Evolutionary conservation across 202 grass and related monocot genomes (phyloP).

Genomic region (Hordeum pubiflorum): DNA sequence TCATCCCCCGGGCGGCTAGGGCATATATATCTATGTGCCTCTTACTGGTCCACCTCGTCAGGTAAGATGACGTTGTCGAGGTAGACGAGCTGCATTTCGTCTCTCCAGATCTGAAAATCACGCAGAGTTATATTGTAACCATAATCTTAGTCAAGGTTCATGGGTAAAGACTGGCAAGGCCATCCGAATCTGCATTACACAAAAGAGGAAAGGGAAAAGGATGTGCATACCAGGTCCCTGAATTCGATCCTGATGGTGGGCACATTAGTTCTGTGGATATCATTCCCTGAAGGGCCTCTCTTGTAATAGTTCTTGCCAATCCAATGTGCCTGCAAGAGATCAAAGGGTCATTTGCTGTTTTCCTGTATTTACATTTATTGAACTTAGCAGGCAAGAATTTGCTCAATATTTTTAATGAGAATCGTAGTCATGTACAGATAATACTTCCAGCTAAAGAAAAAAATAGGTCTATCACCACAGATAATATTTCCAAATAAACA

Average conservation of each 20-base stretch:
- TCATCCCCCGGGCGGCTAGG: neutral
- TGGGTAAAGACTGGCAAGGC: neutral
- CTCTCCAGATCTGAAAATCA: conserved; percentile 85
- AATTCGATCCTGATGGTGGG: conserved; percentile 92
- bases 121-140: neutral
- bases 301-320: conserved; percentile 88
- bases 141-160: neutral
- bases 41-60: conserved; percentile 64
- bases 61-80: conserved; percentile 62
- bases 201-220: neutral
- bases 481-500: neutral
- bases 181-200: neutral
- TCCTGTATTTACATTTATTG: neutral
- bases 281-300: conserved; percentile 71
- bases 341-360: neutral
- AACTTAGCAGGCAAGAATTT: conserved; percentile 12
- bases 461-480: neutral
- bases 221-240: conserved; percentile 58
- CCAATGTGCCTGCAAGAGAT: conserved; percentile 73
- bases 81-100: conserved; percentile 86
- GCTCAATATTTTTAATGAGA: neutral
- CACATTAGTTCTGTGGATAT: conserved; percentile 90
- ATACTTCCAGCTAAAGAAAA: neutral
- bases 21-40: conserved; percentile 15
- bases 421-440: neutral